These are phyloP conservation scores for Solanum hybrid DNA, from an alignment of 305 asterid species.

Conservation along the genomic window DNA sequence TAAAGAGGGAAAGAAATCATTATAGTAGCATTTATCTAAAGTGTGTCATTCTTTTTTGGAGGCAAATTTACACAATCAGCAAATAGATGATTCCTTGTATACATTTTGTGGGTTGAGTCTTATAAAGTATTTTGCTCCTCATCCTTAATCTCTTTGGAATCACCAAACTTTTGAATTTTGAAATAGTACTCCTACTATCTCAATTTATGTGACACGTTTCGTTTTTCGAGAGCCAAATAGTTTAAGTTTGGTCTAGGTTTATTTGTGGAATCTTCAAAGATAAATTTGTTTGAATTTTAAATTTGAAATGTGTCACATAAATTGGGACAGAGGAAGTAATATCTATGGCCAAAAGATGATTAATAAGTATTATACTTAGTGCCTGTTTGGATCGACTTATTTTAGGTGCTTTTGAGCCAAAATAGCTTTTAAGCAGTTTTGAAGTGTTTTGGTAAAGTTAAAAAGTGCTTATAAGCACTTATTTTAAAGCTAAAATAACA, in stretches of 20 bases:
- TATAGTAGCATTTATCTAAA: constrained; percentile 17
- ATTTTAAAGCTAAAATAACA: too few relatives aligned
- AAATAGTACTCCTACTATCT: background rate
- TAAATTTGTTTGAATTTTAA: background rate
- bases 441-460: too few relatives aligned
- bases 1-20: constrained; percentile 10
- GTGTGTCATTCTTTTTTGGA: constrained; percentile 9
- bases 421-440: too few relatives aligned
- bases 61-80: background rate
- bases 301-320: background rate
- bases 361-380: too few relatives aligned
- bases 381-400: too few relatives aligned
- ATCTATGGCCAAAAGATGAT: background rate
- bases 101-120: background rate
- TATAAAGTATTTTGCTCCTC: background rate
- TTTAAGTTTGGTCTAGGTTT: background rate
- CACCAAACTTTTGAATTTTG: background rate
- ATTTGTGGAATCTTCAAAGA: background rate
- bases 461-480: too few relatives aligned
- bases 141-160: background rate
- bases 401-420: too few relatives aligned
- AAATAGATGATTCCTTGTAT: background rate
- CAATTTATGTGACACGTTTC: background rate
- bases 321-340: background rate
- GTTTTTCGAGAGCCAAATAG: too few relatives aligned